Conservation (phyloP, 805 yeast species). For the Pichia rugopelliculosa region DNA sequence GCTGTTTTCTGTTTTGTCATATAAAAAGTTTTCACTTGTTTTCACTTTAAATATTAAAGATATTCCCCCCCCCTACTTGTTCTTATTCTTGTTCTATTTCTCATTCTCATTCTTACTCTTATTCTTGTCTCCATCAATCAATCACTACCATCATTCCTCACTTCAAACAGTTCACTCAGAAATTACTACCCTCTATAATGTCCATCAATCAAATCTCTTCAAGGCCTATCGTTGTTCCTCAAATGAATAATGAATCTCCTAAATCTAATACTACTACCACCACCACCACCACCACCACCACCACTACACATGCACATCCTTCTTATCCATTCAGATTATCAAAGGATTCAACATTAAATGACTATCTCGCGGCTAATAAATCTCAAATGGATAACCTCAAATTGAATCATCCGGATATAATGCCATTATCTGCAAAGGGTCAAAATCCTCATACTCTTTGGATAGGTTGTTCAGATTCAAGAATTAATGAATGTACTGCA, state of each 20-base stretch:
- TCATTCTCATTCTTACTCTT: background rate
- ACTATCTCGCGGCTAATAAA: conserved; percentile 42
- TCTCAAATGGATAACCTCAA: conserved; percentile 39
- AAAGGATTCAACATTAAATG: conserved; percentile 41
- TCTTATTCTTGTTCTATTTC: background rate
- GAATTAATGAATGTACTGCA: conserved; percentile 74
- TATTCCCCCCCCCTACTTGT: too few species aligned
- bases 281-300: background rate
- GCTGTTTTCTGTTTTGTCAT: too few species aligned
- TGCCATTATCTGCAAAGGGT: conserved; percentile 65
- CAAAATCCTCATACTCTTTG: conserved; percentile 91
- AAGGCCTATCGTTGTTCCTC: background rate
- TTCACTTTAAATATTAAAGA: too few species aligned
- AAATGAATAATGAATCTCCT: background rate
- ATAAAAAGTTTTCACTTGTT: too few species aligned
- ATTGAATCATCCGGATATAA: conserved; percentile 46
- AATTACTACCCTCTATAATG: background rate
- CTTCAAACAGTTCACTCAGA: background rate
- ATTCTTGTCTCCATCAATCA: background rate
- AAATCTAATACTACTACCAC: background rate
- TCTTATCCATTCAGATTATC: conserved; percentile 36
- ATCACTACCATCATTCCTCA: background rate
- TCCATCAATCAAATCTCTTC: background rate
- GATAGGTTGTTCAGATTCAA: conserved; percentile 92
- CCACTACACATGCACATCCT: background rate